Evolutionary conservation across 805 yeast species (phyloP).

Genomic region (Ogataea corticis): DNA sequence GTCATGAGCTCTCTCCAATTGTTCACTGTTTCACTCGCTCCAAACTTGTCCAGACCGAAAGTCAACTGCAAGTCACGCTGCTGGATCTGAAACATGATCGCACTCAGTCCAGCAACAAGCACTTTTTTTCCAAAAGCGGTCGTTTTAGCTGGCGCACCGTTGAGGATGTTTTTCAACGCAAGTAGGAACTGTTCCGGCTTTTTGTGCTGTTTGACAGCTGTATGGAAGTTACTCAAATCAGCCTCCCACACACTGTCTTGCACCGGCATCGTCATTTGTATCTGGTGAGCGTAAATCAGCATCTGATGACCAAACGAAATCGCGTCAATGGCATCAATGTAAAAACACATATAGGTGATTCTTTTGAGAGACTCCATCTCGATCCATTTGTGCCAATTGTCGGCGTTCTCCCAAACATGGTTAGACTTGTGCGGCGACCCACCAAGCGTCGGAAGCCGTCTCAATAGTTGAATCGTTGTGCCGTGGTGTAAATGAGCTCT

Average conservation of each 20-base stretch:
- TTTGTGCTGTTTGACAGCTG: conserved; percentile 23
- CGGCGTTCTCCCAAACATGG: conserved; percentile 23
- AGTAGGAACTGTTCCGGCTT: conserved; percentile 50
- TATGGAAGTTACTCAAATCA: conserved; percentile 22
- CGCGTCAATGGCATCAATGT: conserved; percentile 77
- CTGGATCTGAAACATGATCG: conserved; percentile 71
- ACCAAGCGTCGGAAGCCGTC: conserved; percentile 75
- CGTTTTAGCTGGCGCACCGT: conserved; percentile 47
- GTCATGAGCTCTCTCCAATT: conserved; percentile 74
- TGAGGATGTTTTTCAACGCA: conserved; percentile 58
- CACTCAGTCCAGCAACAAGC: conserved; percentile 62
- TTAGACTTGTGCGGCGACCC: conserved; percentile 54
- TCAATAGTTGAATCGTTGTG: conserved; percentile 72
- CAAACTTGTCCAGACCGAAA: conserved; percentile 43
- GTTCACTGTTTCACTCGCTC: conserved; percentile 30
- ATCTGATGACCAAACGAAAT: conserved; percentile 75
- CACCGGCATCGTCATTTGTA: conserved; percentile 63
- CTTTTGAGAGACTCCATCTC: conserved; percentile 78
- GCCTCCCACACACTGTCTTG: conserved; percentile 59
- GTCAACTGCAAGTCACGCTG: conserved; percentile 65
- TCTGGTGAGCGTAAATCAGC: conserved; percentile 56
- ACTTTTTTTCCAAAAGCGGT: conserved; percentile 67
- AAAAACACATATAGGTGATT: conserved; percentile 78
- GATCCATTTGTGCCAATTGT: conserved; percentile 64
- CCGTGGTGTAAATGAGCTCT: conserved; percentile 86